Conservation (phyloP, 768 basidiomycete species). For the Mycena indigotica region DNA sequence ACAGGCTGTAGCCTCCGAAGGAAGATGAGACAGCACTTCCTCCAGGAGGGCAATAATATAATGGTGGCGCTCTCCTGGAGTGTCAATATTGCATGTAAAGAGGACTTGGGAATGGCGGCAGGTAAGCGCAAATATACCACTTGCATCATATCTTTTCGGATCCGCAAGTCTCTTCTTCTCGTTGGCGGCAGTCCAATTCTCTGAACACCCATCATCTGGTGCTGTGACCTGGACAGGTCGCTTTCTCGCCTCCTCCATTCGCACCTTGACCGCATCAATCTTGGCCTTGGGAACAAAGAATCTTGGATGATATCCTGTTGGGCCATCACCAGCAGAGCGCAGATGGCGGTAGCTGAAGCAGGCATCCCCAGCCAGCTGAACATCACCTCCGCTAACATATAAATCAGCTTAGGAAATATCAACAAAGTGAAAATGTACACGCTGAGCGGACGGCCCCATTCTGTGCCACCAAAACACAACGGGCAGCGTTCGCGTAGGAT, state of each 20-base stretch:
- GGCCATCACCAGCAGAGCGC: too few species aligned
- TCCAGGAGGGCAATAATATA: too few species aligned
- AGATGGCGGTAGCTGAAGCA: conserved; percentile 45
- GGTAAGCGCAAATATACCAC: conserved; percentile 42
- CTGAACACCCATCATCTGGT: conserved; percentile 33
- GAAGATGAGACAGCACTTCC: too few species aligned
- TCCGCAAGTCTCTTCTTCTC: conserved; percentile 31
- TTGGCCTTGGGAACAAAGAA: conserved; percentile 37
- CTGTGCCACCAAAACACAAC: too few species aligned
- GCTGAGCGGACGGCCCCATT: conserved; percentile 26
- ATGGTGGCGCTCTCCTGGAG: conserved; percentile 41
- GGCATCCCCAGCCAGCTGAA: conserved; percentile 40
- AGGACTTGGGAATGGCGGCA: conserved; percentile 41
- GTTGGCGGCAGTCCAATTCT: conserved; percentile 32
- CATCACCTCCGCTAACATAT: conserved; percentile 35
- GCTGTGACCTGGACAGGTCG: conserved; percentile 30
- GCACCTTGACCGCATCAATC: conserved; percentile 34
- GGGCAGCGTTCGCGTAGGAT: conserved; percentile 33
- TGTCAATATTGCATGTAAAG: conserved; percentile 42
- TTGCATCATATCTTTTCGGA: conserved; percentile 20
- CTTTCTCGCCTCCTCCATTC: conserved; percentile 25
- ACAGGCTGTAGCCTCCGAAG: conserved; percentile 27
- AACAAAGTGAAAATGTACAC: conserved; percentile 21
- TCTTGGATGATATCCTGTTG: conserved; percentile 34
- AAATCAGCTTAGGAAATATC: neutral